A percentile compares a stretch with the other conserved stretches of the same genome.
Conservation (phyloP, 176 grass and related monocot species). For the Saccharum officinarum region DNA sequence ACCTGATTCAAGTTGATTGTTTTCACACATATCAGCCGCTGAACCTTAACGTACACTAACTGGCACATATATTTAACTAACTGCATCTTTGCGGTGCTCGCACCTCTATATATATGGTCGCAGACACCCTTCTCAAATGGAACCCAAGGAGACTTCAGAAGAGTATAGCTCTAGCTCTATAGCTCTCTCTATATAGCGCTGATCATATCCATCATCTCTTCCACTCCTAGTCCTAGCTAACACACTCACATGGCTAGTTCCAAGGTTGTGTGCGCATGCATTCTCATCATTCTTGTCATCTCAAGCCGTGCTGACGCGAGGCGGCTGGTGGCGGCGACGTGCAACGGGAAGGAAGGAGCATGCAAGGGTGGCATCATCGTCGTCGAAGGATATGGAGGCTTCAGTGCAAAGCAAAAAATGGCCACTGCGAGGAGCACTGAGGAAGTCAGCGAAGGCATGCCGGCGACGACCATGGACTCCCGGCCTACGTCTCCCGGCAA, state of each 20-base stretch:
- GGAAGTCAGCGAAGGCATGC: slow-evolving; percentile 15
- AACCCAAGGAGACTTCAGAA: slow-evolving; percentile 3
- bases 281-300: slow-evolving; percentile 38
- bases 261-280: slow-evolving; percentile 40
- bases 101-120: slow-evolving; percentile 28
- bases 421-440: neutral
- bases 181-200: neutral
- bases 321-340: neutral
- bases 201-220: neutral
- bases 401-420: slow-evolving; percentile 18
- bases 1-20: neutral
- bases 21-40: neutral
- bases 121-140: slow-evolving; percentile 16
- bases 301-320: slow-evolving; percentile 46
- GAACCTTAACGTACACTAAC: slow-evolving; percentile 11
- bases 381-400: neutral
- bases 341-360: slow-evolving; percentile 16
- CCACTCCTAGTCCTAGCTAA: neutral
- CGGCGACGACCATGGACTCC: slow-evolving; percentile 32
- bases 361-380: neutral
- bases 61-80: neutral
- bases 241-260: slow-evolving; percentile 23
- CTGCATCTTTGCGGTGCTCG: neutral
- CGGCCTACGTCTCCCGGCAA: slow-evolving; percentile 42
- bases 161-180: neutral